These are phyloP conservation scores for Hyaloscypha bicolor DNA, from an alignment of 495 filamentous ascomycete species.

Conservation along the genomic window DNA sequence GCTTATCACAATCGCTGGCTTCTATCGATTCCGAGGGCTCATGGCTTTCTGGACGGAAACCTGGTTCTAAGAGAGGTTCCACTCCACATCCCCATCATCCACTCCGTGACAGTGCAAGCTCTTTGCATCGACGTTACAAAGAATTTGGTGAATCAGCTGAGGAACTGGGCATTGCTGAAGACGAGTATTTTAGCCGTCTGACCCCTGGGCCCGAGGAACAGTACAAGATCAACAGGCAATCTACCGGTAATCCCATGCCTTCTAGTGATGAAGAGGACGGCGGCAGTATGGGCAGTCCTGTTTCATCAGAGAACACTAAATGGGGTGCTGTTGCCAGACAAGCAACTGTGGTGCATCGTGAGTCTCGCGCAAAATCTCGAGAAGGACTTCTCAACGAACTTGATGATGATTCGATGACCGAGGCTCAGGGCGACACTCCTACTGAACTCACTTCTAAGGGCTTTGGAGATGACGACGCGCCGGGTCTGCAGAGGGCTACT, in stretches of 20 bases:
- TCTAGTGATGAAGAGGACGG: conserved; percentile 36
- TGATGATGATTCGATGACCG: conserved; percentile 46
- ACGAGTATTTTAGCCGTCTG: conserved; percentile 63
- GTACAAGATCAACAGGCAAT: conserved; percentile 24
- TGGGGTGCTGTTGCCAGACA: conserved; percentile 54
- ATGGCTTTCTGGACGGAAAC: conserved; percentile 76
- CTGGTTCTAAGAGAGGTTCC: conserved; percentile 41
- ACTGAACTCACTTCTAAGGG: conserved; percentile 29
- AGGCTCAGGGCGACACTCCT: conserved; percentile 35
- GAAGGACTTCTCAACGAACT: conserved; percentile 33
- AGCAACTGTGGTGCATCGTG: conserved; percentile 51
- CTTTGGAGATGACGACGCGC: conserved; percentile 45
- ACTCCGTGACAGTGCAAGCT: conserved; percentile 44
- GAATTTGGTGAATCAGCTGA: conserved; percentile 55
- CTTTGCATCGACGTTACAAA: conserved; percentile 44
- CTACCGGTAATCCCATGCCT: conserved; percentile 29
- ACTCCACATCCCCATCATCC: conserved; percentile 34
- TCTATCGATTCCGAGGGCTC: conserved; percentile 83
- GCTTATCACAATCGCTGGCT: conserved; percentile 55
- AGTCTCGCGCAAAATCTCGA: conserved; percentile 56
- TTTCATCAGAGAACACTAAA: conserved; percentile 26
- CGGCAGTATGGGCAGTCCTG: conserved; percentile 28
- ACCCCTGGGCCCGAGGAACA: conserved; percentile 46
- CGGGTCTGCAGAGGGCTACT: conserved; percentile 59
- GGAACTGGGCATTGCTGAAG: conserved; percentile 63